Percentiles rank a stretch among this genome's conserved stretches.
phyloP scores from a whole-genome alignment of 169 alveolate genomes.

The Blepharisma undulans region DNA sequence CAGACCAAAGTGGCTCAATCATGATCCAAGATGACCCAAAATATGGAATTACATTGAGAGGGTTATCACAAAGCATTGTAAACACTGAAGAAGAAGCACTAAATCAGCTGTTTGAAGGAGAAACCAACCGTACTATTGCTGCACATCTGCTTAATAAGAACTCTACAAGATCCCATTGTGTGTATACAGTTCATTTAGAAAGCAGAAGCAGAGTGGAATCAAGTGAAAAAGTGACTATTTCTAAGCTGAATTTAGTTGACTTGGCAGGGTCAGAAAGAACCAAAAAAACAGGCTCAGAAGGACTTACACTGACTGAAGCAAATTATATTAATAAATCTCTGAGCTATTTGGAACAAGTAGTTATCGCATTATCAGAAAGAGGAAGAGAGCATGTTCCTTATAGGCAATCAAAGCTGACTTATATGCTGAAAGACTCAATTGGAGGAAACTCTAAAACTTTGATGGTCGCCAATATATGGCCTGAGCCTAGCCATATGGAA shows the following conservation, averaged over 20 bases:
- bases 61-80: conserved; percentile 61
- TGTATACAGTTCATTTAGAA: conserved; percentile 91
- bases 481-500: conserved; percentile 85
- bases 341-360: conserved; percentile 92
- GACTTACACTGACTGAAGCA: conserved; percentile 90
- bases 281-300: conserved; percentile 91
- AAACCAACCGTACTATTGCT: conserved; percentile 86
- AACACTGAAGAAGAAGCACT: conserved; percentile 87
- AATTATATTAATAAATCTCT: conserved; percentile 91
- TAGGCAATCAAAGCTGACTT: conserved; percentile 88
- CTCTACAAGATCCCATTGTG: conserved; percentile 92
- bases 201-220: conserved; percentile 87
- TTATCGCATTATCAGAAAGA: conserved; percentile 91
- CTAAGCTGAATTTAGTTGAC: conserved; percentile 92
- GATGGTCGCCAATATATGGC: conserved; percentile 91
- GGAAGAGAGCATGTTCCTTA: conserved; percentile 90
- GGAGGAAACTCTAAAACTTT: conserved; percentile 92
- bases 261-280: conserved; percentile 95
- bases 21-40: conserved; percentile 77
- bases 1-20: conserved; percentile 73
- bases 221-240: conserved; percentile 80
- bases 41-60: conserved; percentile 76
- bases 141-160: conserved; percentile 89
- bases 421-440: conserved; percentile 85
- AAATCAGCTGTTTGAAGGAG: conserved; percentile 86